Percentiles rank a stretch among this genome's conserved stretches.
Conservation (phyloP, 2,329 filamentous ascomycete species). For the Metarhizium brunneum region DNA sequence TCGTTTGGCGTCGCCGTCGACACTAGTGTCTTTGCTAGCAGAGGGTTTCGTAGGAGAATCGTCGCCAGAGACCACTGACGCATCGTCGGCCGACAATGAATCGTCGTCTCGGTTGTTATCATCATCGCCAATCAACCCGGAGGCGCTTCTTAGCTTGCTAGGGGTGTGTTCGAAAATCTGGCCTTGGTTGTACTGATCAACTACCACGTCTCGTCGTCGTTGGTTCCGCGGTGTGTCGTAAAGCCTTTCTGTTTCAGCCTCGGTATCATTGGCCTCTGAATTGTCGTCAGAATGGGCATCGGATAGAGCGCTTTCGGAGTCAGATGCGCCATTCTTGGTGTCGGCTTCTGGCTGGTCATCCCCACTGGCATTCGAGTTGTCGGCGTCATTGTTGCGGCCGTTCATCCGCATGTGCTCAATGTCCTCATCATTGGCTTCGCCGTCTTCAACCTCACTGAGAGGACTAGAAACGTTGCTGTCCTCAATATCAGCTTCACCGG, state of each 20-base stretch:
- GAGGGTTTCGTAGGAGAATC: slow-evolving; percentile 26
- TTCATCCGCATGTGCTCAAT: slow-evolving; percentile 48
- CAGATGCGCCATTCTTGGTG: slow-evolving; percentile 24
- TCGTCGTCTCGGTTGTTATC: slow-evolving; percentile 29
- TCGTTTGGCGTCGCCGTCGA: slow-evolving; percentile 21
- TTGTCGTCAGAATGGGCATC: slow-evolving; percentile 35
- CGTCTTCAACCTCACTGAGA: slow-evolving; percentile 84
- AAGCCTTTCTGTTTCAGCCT: slow-evolving; percentile 89
- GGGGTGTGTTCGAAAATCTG: slow-evolving; percentile 57
- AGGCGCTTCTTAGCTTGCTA: slow-evolving; percentile 60
- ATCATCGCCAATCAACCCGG: slow-evolving; percentile 16
- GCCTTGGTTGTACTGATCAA: slow-evolving; percentile 45
- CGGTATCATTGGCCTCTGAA: slow-evolving; percentile 52
- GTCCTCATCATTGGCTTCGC: slow-evolving; percentile 60
- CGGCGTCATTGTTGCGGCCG: slow-evolving; percentile 22
- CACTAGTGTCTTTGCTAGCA: slow-evolving; percentile 16
- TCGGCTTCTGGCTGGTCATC: slow-evolving; percentile 13
- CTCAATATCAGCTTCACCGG: slow-evolving; percentile 37
- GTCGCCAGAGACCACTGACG: slow-evolving; percentile 26
- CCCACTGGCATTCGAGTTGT: slow-evolving; percentile 18
- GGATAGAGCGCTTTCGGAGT: slow-evolving; percentile 46
- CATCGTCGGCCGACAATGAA: slow-evolving; percentile 28
- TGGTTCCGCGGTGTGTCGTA: slow-evolving; percentile 74
- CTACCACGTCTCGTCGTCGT: slow-evolving; percentile 52
- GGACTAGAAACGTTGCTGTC: slow-evolving; percentile 78